Percentiles rank a stretch among this genome's conserved stretches.
phyloP scores from a whole-genome alignment of 306 rosid species.

The Lupinus albus region DNA sequence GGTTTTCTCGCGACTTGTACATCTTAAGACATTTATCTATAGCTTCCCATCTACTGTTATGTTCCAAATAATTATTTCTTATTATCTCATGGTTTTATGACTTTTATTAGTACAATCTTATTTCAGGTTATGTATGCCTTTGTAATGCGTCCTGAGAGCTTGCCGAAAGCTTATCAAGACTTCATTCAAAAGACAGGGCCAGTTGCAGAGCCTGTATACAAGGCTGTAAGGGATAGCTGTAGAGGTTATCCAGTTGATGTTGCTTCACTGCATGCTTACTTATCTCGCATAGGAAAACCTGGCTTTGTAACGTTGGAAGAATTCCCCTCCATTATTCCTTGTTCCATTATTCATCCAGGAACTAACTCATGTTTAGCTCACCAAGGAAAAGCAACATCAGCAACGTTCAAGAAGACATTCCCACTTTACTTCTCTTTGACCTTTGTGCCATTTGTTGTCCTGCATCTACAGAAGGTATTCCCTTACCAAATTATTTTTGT shows the following conservation, averaged over 20 bases:
- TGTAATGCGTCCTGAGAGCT: slow-evolving; percentile 98
- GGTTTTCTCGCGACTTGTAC: slow-evolving; percentile 24
- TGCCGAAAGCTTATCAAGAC: slow-evolving; percentile 90
- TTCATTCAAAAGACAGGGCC: slow-evolving; percentile 97
- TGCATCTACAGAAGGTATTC: slow-evolving; percentile 86
- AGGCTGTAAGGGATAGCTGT: slow-evolving; percentile 90
- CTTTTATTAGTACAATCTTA: slow-evolving; percentile 30
- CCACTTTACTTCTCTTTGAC: slow-evolving; percentile 97
- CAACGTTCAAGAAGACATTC: slow-evolving; percentile 89
- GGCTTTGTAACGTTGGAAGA: slow-evolving; percentile 70
- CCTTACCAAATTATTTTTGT: slow-evolving; percentile 24
- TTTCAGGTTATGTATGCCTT: slow-evolving; percentile 93
- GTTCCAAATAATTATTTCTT: slow-evolving; percentile 24
- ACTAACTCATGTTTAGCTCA: slow-evolving; percentile 81
- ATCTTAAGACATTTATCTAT: slow-evolving; percentile 2
- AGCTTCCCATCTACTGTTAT: neutral
- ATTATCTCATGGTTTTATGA: slow-evolving; percentile 6
- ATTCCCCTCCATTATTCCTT: slow-evolving; percentile 84
- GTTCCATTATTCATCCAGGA: slow-evolving; percentile 83
- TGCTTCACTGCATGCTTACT: slow-evolving; percentile 67
- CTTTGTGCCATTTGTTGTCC: slow-evolving; percentile 90
- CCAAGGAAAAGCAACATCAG: slow-evolving; percentile 71
- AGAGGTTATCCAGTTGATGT: slow-evolving; percentile 78
- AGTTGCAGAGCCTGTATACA: slow-evolving; percentile 88
- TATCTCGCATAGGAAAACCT: slow-evolving; percentile 56